These are phyloP conservation scores for Trichoderma sp. DNA, from an alignment of 2,329 filamentous ascomycete genomes.

Conservation along the genomic window DNA sequence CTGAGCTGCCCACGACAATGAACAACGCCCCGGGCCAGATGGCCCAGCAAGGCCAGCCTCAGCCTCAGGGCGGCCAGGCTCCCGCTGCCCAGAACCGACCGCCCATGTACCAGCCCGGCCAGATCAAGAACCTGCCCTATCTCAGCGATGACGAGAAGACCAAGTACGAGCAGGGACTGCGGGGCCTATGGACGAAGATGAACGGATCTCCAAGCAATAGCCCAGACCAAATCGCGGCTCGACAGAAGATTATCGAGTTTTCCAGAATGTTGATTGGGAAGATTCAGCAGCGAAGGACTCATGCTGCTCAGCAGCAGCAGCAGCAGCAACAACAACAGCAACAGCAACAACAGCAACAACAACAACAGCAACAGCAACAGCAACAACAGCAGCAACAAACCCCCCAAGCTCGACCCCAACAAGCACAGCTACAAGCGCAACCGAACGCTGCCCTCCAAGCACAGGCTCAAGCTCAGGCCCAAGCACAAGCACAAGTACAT, in stretches of 20 bases:
- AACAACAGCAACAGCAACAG: conserved; percentile 37
- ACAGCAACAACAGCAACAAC: conserved; percentile 32
- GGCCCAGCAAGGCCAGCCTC: conserved; percentile 34
- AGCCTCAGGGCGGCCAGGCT: conserved; percentile 35
- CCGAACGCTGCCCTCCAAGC: conserved; percentile 14
- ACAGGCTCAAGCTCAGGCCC: conserved; percentile 34
- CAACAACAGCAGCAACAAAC: conserved; percentile 29
- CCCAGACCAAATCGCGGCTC: conserved; percentile 52
- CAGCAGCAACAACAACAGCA: conserved; percentile 36
- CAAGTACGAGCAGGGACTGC: conserved; percentile 62
- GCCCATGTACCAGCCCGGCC: conserved; percentile 54
- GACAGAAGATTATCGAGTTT: conserved; percentile 62
- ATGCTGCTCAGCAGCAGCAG: conserved; percentile 41
- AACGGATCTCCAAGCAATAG: conserved; percentile 53
- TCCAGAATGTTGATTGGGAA: conserved; percentile 59
- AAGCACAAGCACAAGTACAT: conserved; percentile 34
- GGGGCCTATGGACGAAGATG: conserved; percentile 56
- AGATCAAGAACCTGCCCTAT: conserved; percentile 54
- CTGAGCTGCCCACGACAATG: conserved; percentile 30
- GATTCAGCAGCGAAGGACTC: conserved; percentile 47
- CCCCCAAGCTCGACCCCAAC: conserved; percentile 15
- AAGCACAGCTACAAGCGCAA: conserved; percentile 35
- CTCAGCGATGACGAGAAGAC: conserved; percentile 58
- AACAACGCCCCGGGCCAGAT: conserved; percentile 35
- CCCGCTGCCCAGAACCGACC: conserved; percentile 36